Conservation (phyloP, 2,329 filamentous ascomycete species). For the Alternaria sp. region DNA sequence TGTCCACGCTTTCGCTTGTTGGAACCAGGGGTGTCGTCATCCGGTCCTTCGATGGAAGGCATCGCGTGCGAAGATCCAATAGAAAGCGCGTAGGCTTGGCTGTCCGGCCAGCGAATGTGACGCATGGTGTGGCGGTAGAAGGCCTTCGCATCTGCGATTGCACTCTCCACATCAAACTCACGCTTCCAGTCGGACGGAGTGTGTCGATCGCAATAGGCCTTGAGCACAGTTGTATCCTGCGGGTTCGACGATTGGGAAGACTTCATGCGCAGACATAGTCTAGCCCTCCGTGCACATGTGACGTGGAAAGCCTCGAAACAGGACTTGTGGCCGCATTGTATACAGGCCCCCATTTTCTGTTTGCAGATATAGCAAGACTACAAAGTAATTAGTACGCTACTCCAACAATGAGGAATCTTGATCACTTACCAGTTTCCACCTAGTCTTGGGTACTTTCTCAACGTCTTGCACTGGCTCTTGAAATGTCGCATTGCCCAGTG, state of each 20-base stretch:
- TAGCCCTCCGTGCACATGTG: conserved; percentile 87
- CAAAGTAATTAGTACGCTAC: conserved; percentile 17
- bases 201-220: conserved; percentile 96
- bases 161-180: conserved; percentile 81
- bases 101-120: conserved; percentile 89
- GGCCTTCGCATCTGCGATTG: conserved; percentile 81
- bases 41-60: conserved; percentile 59
- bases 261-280: conserved; percentile 95
- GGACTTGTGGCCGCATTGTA: conserved; percentile 96
- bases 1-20: conserved; percentile 65
- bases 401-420: background rate
- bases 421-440: conserved; percentile 76
- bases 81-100: conserved; percentile 79
- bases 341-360: conserved; percentile 97
- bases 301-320: conserved; percentile 98
- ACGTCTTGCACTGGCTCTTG: conserved; percentile 99
- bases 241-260: conserved; percentile 80
- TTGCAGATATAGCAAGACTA: conserved; percentile 91
- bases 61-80: conserved; percentile 72
- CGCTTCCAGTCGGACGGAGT: conserved; percentile 87
- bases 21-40: conserved; percentile 58
- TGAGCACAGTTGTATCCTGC: conserved; percentile 81
- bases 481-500: conserved; percentile 92
- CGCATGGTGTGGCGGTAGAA: conserved; percentile 92
- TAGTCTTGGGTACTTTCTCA: conserved; percentile 92